Evolutionary conservation across 2,329 filamentous ascomycete species (phyloP), one percentile per base, ranked within the genome.

Genomic region (Elsinoe australis): DNA sequence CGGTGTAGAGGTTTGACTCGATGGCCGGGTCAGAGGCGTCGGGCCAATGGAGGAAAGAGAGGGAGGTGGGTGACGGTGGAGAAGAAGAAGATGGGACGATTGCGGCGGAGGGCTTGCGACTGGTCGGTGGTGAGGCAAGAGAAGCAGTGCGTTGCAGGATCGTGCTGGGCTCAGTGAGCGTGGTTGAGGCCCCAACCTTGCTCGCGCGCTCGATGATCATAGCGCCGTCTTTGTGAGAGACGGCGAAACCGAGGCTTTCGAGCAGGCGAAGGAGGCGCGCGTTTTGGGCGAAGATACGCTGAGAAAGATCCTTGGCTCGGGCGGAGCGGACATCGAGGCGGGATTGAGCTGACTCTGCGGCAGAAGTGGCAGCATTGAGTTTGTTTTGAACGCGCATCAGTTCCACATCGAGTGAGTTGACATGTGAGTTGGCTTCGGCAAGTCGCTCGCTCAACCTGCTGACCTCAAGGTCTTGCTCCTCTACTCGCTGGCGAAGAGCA

Each of bases 41-140:
- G 66, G 88, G 82, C 92, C 90, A 96, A 58, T 85, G 82, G 0
- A 95, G 71, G 10, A 89, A 73, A 22, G 82, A 80, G 4, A 90
- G 71, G 59, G 94, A 83, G 19, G 53, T 35, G 2, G 56, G 47
- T 2, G 39, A 32, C 21, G 39, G 39, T 18, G 45, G 32, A 15
- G 9, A 15, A 8, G 32, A 29, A 17, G 32, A 15, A 14, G 36
- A 15, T 41, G 18, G 21, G 22, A 49, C 46, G n/a, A 50, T 36
- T 8, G 55, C 49, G 32, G 63, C 58, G 76, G 73, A 52, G 70
- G 71, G 54, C 74, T 82, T 61, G 64, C 72, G 34, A 65, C 71
- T 46, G 65, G 18, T 77, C 71, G 60, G 83, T 73, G 3, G 78
- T 72, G 50, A 80, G 69, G 65, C 80, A 70, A 63, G 76, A 71